Evolutionary conservation across 257 asterid genomes (phyloP).

Genomic region (Misopates orontium): DNA sequence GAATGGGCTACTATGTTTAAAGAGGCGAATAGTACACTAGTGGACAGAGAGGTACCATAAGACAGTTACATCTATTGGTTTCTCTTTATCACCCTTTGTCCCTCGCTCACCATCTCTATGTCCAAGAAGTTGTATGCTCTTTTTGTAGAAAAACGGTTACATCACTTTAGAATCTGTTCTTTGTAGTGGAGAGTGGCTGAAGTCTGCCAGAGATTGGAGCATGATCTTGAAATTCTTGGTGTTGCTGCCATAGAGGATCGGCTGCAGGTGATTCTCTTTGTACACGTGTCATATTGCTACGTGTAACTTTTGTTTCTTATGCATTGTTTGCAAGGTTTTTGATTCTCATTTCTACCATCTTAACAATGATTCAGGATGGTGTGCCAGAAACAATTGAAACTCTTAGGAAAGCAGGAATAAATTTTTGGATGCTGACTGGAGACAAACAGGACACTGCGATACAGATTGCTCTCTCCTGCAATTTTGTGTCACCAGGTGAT

Average conservation of each 20-base stretch:
- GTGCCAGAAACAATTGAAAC: conserved; percentile 95
- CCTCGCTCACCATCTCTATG: conserved; percentile 23
- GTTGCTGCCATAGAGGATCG: conserved; percentile 99
- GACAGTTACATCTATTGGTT: conserved; percentile 7
- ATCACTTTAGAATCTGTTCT: conserved; percentile 12
- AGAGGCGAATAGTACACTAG: conserved; percentile 91
- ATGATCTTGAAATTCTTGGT: conserved; percentile 82
- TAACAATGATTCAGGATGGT: conserved; percentile 65
- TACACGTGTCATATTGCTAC: conserved; percentile 26
- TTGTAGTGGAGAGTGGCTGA: conserved; percentile 96
- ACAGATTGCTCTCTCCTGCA: conserved; percentile 97
- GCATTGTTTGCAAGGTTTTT: conserved; percentile 21
- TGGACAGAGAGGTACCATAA: conserved; percentile 84
- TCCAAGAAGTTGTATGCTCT: conserved; percentile 13
- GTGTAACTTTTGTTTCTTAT: conserved; percentile 8
- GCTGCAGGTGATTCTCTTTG: conserved; percentile 64
- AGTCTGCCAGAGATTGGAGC: conserved; percentile 95
- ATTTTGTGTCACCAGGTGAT: conserved; percentile 93
- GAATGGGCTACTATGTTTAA: conserved; percentile 92
- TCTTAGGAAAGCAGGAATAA: conserved; percentile 90
- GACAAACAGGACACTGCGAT: conserved; percentile 95
- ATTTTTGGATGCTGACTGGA: conserved; percentile 99
- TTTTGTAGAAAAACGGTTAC: conserved; percentile 1
- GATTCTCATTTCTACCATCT: conserved; percentile 22
- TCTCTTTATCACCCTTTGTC: conserved; percentile 20